phyloP scores from a whole-genome alignment of 805 yeast species.

The Ogataea trehalophila region DNA sequence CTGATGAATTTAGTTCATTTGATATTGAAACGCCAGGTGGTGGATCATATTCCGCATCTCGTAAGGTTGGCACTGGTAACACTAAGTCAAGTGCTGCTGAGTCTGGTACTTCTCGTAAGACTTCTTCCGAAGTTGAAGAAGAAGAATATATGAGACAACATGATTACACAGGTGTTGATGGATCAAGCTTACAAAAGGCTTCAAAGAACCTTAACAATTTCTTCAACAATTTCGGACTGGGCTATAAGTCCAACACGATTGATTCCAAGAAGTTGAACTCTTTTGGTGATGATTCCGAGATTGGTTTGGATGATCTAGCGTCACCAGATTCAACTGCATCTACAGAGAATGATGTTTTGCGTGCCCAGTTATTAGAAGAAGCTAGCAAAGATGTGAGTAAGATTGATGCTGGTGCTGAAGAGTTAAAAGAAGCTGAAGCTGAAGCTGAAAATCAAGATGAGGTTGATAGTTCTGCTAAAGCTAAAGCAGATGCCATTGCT shows the following conservation, averaged over 20 bases:
- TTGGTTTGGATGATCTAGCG: slow-evolving; percentile 12
- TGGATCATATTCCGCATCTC: too few species aligned
- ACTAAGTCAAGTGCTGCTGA: too few species aligned
- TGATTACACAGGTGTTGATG: neutral
- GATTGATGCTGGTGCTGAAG: neutral
- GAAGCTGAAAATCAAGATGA: too few species aligned
- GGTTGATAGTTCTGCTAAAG: neutral
- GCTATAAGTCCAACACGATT: slow-evolving; percentile 7
- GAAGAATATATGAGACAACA: neutral
- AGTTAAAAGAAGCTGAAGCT: neutral
- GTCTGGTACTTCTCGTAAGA: neutral
- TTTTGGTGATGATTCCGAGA: slow-evolving; percentile 16
- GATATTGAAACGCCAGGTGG: too few species aligned
- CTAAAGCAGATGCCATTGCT: too few species aligned
- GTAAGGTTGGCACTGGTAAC: too few species aligned
- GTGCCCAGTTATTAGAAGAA: slow-evolving; percentile 9
- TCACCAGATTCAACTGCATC: slow-evolving; percentile 1
- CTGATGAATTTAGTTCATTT: slow-evolving; percentile 14
- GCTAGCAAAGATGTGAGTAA: slow-evolving; percentile 4
- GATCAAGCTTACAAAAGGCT: slow-evolving; percentile 5
- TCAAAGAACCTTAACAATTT: slow-evolving; percentile 14
- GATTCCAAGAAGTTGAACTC: slow-evolving; percentile 13
- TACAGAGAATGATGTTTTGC: slow-evolving; percentile 5
- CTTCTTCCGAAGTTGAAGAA: neutral
- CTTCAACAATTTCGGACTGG: slow-evolving; percentile 15